A percentile compares a stretch with the other conserved stretches of the same genome.
These are phyloP conservation scores for Phycomyces blakesleeanus DNA, from an alignment of 192 early-diverging fungal species.

Conservation along the genomic window DNA sequence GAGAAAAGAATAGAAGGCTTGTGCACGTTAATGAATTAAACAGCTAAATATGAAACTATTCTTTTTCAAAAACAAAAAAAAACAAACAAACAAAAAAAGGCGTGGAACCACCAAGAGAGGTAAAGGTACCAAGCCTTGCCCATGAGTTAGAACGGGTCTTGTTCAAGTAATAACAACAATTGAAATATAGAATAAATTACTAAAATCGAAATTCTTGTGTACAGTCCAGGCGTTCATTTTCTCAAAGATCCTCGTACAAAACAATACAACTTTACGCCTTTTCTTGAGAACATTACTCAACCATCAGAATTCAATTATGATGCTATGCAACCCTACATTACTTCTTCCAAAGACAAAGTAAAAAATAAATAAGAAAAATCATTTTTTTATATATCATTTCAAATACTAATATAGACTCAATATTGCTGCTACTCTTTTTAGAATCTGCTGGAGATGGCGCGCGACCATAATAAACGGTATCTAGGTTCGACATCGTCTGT, in stretches of 20 bases:
- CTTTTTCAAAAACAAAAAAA: too few relatives aligned
- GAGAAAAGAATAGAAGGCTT: neutral
- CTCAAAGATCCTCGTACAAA: constrained; percentile 73
- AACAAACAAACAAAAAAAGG: too few relatives aligned
- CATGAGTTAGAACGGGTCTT: constrained; percentile 65
- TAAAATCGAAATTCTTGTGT: neutral
- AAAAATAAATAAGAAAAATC: too few relatives aligned
- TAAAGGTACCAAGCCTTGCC: constrained; percentile 38
- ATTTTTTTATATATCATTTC: too few relatives aligned
- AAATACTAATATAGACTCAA: too few relatives aligned
- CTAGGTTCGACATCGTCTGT: constrained; percentile 90
- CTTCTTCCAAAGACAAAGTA: constrained; percentile 69
- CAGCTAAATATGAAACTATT: neutral
- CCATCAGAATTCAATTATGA: constrained; percentile 80
- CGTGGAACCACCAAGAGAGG: constrained; percentile 2
- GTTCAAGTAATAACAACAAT: constrained; percentile 47
- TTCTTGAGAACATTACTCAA: constrained; percentile 73
- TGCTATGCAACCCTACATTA: constrained; percentile 73
- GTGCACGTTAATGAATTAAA: neutral
- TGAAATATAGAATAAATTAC: neutral
- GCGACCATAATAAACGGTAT: constrained; percentile 50
- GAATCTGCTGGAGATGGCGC: constrained; percentile 49
- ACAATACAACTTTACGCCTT: constrained; percentile 79
- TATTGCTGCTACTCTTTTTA: too few relatives aligned
- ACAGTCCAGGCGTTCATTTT: constrained; percentile 76